Percentiles rank a stretch among this genome's conserved stretches.
Evolutionary conservation across 768 basidiomycete genomes (phyloP).

Genomic region (Cubamyces sp.): DNA sequence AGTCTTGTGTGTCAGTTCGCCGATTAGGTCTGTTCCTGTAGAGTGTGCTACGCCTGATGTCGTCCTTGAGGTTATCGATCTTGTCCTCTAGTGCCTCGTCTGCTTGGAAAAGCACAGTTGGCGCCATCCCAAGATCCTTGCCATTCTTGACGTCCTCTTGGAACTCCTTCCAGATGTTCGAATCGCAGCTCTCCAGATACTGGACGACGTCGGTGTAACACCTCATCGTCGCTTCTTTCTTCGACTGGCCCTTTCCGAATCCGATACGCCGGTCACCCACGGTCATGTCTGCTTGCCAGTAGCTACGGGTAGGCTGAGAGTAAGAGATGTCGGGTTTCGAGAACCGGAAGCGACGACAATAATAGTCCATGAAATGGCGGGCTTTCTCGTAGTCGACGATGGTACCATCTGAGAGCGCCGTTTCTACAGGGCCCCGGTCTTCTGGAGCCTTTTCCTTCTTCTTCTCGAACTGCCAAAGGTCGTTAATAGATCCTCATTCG

Average conservation of each 20-base stretch:
- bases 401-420: constrained; percentile 63
- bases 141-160: constrained; percentile 62
- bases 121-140: constrained; percentile 71
- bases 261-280: constrained; percentile 84
- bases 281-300: constrained; percentile 77
- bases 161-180: constrained; percentile 77
- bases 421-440: constrained; percentile 26
- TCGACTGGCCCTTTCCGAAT: constrained; percentile 66
- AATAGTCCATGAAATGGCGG: constrained; percentile 93
- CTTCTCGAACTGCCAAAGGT: constrained; percentile 14
- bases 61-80: constrained; percentile 69
- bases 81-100: constrained; percentile 66
- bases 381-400: constrained; percentile 71
- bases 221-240: constrained; percentile 70
- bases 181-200: constrained; percentile 87
- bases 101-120: constrained; percentile 68
- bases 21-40: constrained; percentile 63
- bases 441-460: constrained; percentile 10
- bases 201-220: constrained; percentile 88
- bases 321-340: constrained; percentile 72
- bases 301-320: constrained; percentile 32
- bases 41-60: constrained; percentile 64
- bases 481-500: too few species aligned
- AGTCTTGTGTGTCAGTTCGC: background rate
- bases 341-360: constrained; percentile 81